Conservation (phyloP, 805 yeast genomes). For the Sporopachydermia lactativora region DNA sequence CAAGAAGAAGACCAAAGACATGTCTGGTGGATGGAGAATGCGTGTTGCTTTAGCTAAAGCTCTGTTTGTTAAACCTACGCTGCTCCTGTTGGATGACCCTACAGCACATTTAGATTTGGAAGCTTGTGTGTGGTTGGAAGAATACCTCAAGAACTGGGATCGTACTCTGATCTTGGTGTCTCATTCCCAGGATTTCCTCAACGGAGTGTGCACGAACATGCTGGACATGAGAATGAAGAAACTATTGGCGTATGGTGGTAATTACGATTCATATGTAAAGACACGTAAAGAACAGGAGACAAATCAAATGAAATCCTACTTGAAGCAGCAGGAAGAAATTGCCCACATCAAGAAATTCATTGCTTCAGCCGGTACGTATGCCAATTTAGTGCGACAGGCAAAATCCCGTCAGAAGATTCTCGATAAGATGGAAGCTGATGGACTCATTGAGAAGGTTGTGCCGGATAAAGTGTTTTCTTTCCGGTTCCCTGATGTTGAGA, state of each 20-base stretch:
- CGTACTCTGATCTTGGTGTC: conserved; percentile 88
- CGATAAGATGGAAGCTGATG: conserved; percentile 93
- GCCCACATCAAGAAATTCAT: conserved; percentile 96
- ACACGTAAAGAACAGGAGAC: conserved; percentile 89
- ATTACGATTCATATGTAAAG: conserved; percentile 92
- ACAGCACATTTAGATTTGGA: conserved; percentile 98
- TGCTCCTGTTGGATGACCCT: conserved; percentile 91
- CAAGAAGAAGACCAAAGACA: conserved; percentile 88
- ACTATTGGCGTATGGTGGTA: conserved; percentile 83
- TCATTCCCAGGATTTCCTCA: conserved; percentile 98
- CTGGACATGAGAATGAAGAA: conserved; percentile 87
- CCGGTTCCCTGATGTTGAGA: conserved; percentile 89
- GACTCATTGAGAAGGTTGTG: conserved; percentile 74
- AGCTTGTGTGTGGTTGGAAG: conserved; percentile 99
- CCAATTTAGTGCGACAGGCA: conserved; percentile 96
- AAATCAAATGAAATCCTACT: conserved; percentile 95
- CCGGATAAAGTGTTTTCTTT: conserved; percentile 89
- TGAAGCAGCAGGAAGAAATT: conserved; percentile 97
- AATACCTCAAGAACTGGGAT: conserved; percentile 88
- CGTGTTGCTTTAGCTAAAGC: conserved; percentile 98
- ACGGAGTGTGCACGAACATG: conserved; percentile 98
- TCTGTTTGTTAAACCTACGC: conserved; percentile 92
- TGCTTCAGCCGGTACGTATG: conserved; percentile 99
- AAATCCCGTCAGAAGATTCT: conserved; percentile 98
- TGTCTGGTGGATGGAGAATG: conserved; percentile 99